Evolutionary conservation across 139 green algal species (phyloP), one percentile per base, ranked within the genome.

Genomic region (Chlamydomonas sp.): DNA sequence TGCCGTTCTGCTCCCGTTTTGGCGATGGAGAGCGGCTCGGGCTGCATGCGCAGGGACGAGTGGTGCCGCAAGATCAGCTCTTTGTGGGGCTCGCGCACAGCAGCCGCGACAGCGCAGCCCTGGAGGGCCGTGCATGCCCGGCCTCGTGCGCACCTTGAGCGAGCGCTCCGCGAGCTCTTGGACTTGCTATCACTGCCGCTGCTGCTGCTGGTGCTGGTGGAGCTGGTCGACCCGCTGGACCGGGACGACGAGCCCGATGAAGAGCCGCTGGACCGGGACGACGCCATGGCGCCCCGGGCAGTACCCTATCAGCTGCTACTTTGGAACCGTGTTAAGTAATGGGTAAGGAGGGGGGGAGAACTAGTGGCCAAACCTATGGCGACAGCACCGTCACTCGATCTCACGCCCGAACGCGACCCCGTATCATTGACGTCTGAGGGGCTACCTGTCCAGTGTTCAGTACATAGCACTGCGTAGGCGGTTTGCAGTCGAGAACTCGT

Each of bases 121-220:
- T 78, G 72, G 72, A n/a, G 7, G 72, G 12, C 58, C 20, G 72
- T 78, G 72, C 49, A 20, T 18, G 72, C 7, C 20, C 14, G 10
- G 68, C 68, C 18, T 4, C 63, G 57, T 61, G 80, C 77, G 78
- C 81, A 86, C 81, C 81, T 86, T 2, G 81, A 86, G 20, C 81
- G 69, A 16, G 59, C 20, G 60, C 81, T 86, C 12, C n/a, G 81
- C 60, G 83, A 87, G 12, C 83, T 73, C 3, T 62, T 87, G 9
- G 83, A 89, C 1, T 72, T 76, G 63, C 75, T 85, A 16, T 67
- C 73, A 66, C 57, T 84, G 3, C 77, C 71, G 68, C 85, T 85
- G 77, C 85, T 89, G 76, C 14, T 60, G 77, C 78, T 81, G 57
- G 76, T 83, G 31, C 77, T 82, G 57, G 64, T 63, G 5, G 86